Evolutionary conservation across 441 rosid genomes (phyloP).

Genomic region (Oxalis stricta): DNA sequence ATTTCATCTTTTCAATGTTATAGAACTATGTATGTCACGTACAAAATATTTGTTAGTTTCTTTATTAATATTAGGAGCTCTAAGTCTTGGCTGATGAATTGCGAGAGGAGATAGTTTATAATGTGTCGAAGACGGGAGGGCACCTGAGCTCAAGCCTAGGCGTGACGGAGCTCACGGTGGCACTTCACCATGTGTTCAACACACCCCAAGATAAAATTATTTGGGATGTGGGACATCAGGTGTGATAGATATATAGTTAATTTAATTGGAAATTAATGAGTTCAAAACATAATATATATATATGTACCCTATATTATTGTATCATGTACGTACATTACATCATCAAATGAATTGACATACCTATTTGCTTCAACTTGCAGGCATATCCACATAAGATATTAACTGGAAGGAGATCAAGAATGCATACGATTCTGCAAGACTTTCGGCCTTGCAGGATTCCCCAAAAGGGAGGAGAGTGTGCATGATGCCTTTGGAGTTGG

Average conservation of each 20-base stretch:
- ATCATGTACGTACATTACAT: no score
- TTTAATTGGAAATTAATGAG: no score
- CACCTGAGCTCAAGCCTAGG: slow-evolving; percentile 42
- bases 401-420: slow-evolving; percentile 30
- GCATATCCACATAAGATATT: slow-evolving; percentile 38
- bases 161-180: slow-evolving; percentile 34
- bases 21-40: no score
- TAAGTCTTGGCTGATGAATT: slow-evolving; percentile 22
- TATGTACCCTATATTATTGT: no score
- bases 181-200: slow-evolving; percentile 40
- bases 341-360: no score
- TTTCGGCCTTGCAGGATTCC: slow-evolving; percentile 29
- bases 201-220: slow-evolving; percentile 33
- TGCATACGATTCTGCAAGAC: slow-evolving; percentile 34
- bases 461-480: slow-evolving; percentile 33
- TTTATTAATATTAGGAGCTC: slow-evolving; percentile 18
- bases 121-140: slow-evolving; percentile 41
- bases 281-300: no score
- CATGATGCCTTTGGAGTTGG: slow-evolving; percentile 42
- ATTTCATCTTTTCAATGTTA: neutral
- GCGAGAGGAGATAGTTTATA: slow-evolving; percentile 24
- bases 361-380: slow-evolving; percentile 9
- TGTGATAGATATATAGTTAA: no score
- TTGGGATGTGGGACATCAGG: slow-evolving; percentile 58
- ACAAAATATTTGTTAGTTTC: neutral